phyloP scores from a whole-genome alignment of 768 basidiomycete species.

The Heimioporus sp. region DNA sequence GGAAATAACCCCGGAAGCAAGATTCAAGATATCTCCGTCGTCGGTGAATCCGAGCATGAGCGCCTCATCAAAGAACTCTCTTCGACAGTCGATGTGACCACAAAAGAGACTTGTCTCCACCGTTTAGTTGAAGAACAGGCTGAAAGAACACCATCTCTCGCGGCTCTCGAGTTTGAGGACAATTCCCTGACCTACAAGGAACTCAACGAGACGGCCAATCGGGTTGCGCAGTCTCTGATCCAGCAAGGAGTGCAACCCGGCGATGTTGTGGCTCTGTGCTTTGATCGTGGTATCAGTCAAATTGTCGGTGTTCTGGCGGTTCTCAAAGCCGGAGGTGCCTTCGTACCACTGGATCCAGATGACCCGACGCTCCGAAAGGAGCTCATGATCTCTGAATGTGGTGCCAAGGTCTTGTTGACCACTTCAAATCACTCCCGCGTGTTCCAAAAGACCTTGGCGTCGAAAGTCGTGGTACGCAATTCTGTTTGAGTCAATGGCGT shows the following conservation, averaged over 20 bases:
- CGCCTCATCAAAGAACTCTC: conserved; percentile 26
- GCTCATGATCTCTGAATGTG: conserved; percentile 25
- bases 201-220: conserved; percentile 32
- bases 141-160: conserved; percentile 17
- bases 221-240: conserved; percentile 27
- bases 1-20: conserved; percentile 9
- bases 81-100: conserved; percentile 10
- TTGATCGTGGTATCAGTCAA: conserved; percentile 29
- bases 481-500: not conserved
- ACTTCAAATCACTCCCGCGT: conserved; percentile 23
- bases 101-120: conserved; percentile 18
- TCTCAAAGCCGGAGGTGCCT: conserved; percentile 30
- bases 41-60: conserved; percentile 12
- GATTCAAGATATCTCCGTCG: conserved; percentile 18
- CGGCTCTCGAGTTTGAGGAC: conserved; percentile 27
- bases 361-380: conserved; percentile 30
- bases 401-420: conserved; percentile 27
- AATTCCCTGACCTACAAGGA: conserved; percentile 31
- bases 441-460: conserved; percentile 20
- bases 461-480: conserved; percentile 20
- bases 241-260: conserved; percentile 24
- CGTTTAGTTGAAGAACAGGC: conserved; percentile 17
- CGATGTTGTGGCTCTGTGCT: conserved; percentile 28
- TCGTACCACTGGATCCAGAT: conserved; percentile 26
- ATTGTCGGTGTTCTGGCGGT: conserved; percentile 30